A percentile compares a stretch with the other conserved stretches of the same genome.
Evolutionary conservation across 2,329 filamentous ascomycete genomes (phyloP).

Genomic region (Macroventuria anomochaeta): DNA sequence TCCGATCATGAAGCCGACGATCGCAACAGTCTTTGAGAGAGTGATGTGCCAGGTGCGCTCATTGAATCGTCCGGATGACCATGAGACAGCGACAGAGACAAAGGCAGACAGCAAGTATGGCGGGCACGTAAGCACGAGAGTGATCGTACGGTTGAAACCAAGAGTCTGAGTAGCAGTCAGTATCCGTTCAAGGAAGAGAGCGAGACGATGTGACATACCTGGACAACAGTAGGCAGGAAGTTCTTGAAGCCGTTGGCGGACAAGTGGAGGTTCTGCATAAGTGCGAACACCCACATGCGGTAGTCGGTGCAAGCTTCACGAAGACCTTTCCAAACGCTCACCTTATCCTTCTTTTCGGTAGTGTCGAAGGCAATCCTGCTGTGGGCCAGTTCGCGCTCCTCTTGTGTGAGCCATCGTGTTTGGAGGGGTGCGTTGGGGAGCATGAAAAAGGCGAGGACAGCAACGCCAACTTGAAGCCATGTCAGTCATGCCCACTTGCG

Average conservation of each 20-base stretch:
- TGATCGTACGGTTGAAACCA: constrained; percentile 40
- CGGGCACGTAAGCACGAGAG: constrained; percentile 35
- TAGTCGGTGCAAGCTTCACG: constrained; percentile 25
- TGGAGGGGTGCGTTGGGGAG: constrained; percentile 29
- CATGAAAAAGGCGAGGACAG: constrained; percentile 26
- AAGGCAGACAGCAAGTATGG: constrained; percentile 44
- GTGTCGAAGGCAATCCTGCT: constrained; percentile 52
- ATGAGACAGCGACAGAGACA: constrained; percentile 32
- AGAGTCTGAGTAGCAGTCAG: constrained; percentile 18
- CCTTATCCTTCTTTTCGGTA: constrained; percentile 38
- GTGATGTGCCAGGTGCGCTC: constrained; percentile 45
- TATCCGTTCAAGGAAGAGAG: too few species aligned
- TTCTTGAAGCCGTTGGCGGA: constrained; percentile 16
- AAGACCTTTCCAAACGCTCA: constrained; percentile 21
- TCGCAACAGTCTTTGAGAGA: constrained; percentile 31
- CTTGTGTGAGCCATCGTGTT: constrained; percentile 52
- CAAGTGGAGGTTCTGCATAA: constrained; percentile 25
- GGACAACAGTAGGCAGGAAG: constrained; percentile 14
- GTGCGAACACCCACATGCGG: constrained; percentile 25
- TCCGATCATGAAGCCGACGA: constrained; percentile 41
- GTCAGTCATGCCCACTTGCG: background rate
- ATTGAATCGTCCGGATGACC: constrained; percentile 33
- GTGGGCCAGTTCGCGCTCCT: constrained; percentile 48
- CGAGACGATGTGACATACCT: background rate
- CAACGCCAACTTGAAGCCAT: constrained; percentile 4